Evolutionary conservation across 768 basidiomycete species (phyloP), one percentile per base, ranked within the genome.

Genomic region (Amylocystis lapponica): DNA sequence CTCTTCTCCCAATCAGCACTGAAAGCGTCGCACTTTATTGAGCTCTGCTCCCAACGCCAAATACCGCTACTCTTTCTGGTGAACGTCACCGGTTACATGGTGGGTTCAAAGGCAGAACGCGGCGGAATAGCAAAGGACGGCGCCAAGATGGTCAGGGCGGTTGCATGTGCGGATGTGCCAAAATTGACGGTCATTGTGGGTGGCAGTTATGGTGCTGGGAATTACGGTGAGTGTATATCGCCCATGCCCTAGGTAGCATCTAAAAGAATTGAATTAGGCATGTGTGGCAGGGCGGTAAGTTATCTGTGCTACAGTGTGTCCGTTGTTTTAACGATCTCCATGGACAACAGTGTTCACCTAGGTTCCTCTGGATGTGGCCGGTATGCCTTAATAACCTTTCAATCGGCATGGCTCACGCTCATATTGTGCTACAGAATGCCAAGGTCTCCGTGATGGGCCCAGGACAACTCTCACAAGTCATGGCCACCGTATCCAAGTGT

Each of bases 321-420:
- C 33, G 43, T 30, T 37, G 27, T n/a, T 36, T 35, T 27, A 10
- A 30, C 37, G 22, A 19, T 14, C 31, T 29, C 32, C 39, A 36
- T 20, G 29, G n/a, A 16, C 47, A n/a, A 26, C 34, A 93, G 82
- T 97, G 95, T 65, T 91, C 88, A 4, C 93, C 94, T 14, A 75
- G 91, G 47, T 96, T 97, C 75, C 64, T 97, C 39, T 97, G 90
- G 88, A 94, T 93, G 90, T 97, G 94, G 94, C 93, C 93, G 45
- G 87, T 89, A 65, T 56, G 85, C 27, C 34, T 4, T 26, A 10
- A 30, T 26, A 16, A 17, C 12, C 26, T 30, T 48, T 19, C 37
- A 14, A 27, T 39, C 27, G 2, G 34, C 27, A 10, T n/a, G 27
- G n/a, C 30, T 37, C 34, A 17, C 32, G 8, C 10, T 9, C 34